A percentile compares a stretch with the other conserved stretches of the same genome.
Conservation (phyloP, 768 basidiomycete species). For the Kwoniella bestiolae region DNA sequence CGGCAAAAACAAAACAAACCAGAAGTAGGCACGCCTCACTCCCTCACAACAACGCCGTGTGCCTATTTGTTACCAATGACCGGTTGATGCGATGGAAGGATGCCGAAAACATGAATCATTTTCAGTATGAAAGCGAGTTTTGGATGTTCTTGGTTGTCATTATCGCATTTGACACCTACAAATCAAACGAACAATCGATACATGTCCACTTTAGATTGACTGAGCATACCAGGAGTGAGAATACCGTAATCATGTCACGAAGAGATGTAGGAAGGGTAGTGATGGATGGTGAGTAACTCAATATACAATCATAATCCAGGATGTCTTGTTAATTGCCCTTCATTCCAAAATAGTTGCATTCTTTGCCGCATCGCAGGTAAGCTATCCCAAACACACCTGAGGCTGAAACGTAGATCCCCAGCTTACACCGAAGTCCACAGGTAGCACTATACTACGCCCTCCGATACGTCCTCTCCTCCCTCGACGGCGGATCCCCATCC, state of each 20-base stretch:
- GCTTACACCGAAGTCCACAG: slow-evolving; percentile 24
- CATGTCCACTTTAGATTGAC: no score
- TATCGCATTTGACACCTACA: not conserved
- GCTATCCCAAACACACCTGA: slow-evolving; percentile 5
- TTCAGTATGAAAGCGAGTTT: not conserved
- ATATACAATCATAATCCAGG: not conserved
- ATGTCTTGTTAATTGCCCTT: not conserved
- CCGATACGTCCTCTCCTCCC: slow-evolving; percentile 54
- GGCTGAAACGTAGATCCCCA: no score
- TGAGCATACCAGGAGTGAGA: slow-evolving; percentile 7
- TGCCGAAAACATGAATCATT: slow-evolving; percentile 4
- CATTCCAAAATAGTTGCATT: slow-evolving; percentile 48
- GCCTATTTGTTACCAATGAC: not conserved
- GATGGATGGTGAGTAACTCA: slow-evolving; percentile 49
- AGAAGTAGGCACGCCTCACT: slow-evolving; percentile 4
- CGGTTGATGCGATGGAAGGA: slow-evolving; percentile 9
- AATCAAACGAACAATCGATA: no score
- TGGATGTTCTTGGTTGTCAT: not conserved
- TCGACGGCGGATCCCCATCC: slow-evolving; percentile 46
- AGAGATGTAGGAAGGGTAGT: slow-evolving; percentile 53
- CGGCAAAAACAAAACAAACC: slow-evolving; percentile 11
- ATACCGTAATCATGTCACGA: slow-evolving; percentile 35
- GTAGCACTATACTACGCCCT: slow-evolving; percentile 58
- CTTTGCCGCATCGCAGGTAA: slow-evolving; percentile 56
- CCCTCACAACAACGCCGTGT: not conserved